Percentiles rank a stretch among this genome's conserved stretches.
These are phyloP conservation scores for Xylariales sp. DNA, from an alignment of 2,329 filamentous ascomycete species.

Conservation along the genomic window DNA sequence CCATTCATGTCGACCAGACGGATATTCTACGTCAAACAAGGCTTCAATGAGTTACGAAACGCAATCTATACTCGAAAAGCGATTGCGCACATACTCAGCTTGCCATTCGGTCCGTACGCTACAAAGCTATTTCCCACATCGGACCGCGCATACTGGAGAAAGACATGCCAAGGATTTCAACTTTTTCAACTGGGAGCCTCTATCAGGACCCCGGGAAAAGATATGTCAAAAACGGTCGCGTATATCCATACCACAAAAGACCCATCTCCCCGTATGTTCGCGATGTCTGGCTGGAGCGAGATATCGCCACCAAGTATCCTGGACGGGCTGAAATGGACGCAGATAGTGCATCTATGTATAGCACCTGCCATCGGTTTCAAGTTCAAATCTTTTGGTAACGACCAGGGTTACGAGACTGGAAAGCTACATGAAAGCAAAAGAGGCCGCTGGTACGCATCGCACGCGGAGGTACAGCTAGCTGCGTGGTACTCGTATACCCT, in stretches of 20 bases:
- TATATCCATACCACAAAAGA: neutral
- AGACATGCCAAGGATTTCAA: too few relatives aligned
- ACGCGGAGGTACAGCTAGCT: slow-evolving; percentile 1
- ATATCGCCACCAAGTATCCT: neutral
- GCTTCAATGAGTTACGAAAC: neutral
- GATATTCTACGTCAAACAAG: neutral
- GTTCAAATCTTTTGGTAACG: neutral
- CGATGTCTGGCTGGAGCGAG: neutral
- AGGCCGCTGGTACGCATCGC: neutral
- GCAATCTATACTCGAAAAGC: neutral
- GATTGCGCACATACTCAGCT: neutral
- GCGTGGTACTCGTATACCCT: neutral
- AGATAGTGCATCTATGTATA: neutral
- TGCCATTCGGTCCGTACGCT: too few relatives aligned
- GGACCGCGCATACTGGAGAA: too few relatives aligned
- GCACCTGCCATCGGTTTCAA: neutral
- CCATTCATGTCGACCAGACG: neutral
- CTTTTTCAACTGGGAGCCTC: too few relatives aligned
- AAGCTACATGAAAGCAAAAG: neutral
- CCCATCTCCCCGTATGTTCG: neutral
- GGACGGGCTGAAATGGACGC: neutral
- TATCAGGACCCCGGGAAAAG: neutral
- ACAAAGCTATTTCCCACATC: too few relatives aligned
- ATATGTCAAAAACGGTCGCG: neutral
- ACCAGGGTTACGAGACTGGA: neutral